Evolutionary conservation across 176 grass and related monocot species (phyloP), one percentile per base, ranked within the genome.

Genomic region (Eragrostis nindensis): DNA sequence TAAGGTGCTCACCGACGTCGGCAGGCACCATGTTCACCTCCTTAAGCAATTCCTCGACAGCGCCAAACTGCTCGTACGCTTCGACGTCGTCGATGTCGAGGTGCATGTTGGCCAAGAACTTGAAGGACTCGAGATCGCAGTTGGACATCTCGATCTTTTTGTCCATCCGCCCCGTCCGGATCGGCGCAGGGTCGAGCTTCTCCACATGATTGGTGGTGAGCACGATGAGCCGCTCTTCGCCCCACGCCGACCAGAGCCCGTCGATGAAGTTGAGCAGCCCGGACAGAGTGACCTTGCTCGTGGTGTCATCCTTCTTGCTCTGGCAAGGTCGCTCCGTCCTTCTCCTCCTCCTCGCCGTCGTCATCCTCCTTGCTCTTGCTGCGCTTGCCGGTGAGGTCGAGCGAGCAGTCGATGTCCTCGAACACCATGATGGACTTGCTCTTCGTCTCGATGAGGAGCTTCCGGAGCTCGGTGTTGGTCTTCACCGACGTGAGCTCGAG

Each of bases 381-480:
- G 60, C 80, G 80, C 44, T 41, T 64, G 38, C 83, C 89, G 11
- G 89, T 97, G 3, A 97, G 38, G 56, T 80, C 66, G 70, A 93
- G 78, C 8, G 91, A 97, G 82, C 91, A 93, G 78, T 97, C 94
- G 52, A 97, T 91, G 66, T 97, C 94, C 86, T 97, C 94, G 72
- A 97, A 87, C n/a, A 97, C 89, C 68, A 97, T 97, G 69, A 97
- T 84, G 10, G 89, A 91, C 64, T 80, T 90, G 47, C 63, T 25
- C 3, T 59, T 84, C 1, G 80, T 90, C 75, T 90, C 70, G 16
- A 84, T 84, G 54, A 90, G 74, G 7, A 90, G 84, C 80, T 76
- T 87, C n/a, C 84, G 74, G 15, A 91, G 84, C 45, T 87, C 84
- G 29, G 45, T 67, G 89, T 91, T 91, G 84, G 48, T 76, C 21